Evolutionary conservation across 2,329 filamentous ascomycete species (phyloP).

Genomic region (Ophiostoma quercus): DNA sequence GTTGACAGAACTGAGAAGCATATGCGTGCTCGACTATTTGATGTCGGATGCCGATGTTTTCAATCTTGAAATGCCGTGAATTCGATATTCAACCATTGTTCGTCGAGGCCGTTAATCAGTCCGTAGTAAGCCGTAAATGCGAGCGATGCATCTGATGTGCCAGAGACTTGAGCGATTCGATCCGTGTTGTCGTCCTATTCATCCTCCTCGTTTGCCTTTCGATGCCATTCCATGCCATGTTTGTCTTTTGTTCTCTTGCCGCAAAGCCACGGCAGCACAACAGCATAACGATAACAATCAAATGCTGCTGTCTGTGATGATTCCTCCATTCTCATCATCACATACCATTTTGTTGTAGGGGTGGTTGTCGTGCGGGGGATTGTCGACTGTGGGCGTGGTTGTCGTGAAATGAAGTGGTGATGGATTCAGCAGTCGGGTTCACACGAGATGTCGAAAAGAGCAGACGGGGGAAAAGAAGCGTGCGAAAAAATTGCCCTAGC

Average conservation of each 20-base stretch:
- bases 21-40: not conserved
- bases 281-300: not conserved
- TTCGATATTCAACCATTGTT: not conserved
- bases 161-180: not conserved
- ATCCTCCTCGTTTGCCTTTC: not conserved
- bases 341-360: constrained; percentile 26
- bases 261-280: constrained; percentile 6
- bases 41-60: not conserved
- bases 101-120: not conserved
- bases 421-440: constrained; percentile 23
- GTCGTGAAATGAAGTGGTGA: constrained; percentile 17
- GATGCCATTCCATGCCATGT: constrained; percentile 2
- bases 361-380: constrained; percentile 24
- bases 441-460: constrained; percentile 25
- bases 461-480: constrained; percentile 24
- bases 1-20: too few species aligned
- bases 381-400: constrained; percentile 25
- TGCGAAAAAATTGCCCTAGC: constrained; percentile 26
- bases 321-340: constrained; percentile 13
- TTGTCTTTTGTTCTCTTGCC: constrained; percentile 2
- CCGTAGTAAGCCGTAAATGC: not conserved
- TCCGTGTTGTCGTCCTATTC: not conserved
- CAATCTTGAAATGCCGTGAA: not conserved
- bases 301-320: not conserved
- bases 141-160: not conserved